Evolutionary conservation across 2,329 filamentous ascomycete species (phyloP), one percentile per base, ranked within the genome.

Genomic region (Decorospora gaudefroyi): DNA sequence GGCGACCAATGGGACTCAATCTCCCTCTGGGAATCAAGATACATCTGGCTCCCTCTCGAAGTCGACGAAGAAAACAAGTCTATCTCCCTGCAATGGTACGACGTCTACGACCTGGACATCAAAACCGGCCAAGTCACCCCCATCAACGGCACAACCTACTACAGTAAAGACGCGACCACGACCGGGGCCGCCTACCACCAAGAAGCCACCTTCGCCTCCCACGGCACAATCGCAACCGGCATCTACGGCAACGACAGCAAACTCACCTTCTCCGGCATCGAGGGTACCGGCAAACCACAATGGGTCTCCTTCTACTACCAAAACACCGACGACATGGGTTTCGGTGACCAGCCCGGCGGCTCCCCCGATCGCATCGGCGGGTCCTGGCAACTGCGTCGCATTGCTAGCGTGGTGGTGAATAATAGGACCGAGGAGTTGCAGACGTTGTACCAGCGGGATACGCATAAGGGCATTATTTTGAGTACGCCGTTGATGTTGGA

Each of bases 261-360:
- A 0, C 73, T 79, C 8, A 78, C 74, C 0, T 80, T 82, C 55
- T 62, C 70, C 4, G 67, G 68, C 4, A 71, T 81, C 27, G 64
- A 77, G 54, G 78, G 78, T 6, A 65, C 69, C 0, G 78, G 78
- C 2, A 74, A 75, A 43, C 73, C 75, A 1, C 79, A 81, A 58
- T 82, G 78, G 78, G 73, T 82, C 1, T 79, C 78, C 0, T 81
- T 82, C 61, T 77, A 81, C 61, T 80, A 81, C 52, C 78, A 82
- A 48, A 81, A 83, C 61, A 82, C 72, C 2, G 80, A 83, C 35
- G 80, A 83, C 45, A 81, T 82, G 78, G 80, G 80, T 2, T 83
- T 80, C 41, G 80, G 80, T 1, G 71, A 74, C 45, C 71, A 74
- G 48, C 67, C 82, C 2, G 77, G 75, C 29, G 82, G 81, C 4